These are phyloP conservation scores for Monilinia vaccinii-corymbosi DNA, from an alignment of 2,329 filamentous ascomycete genomes.

Conservation along the genomic window DNA sequence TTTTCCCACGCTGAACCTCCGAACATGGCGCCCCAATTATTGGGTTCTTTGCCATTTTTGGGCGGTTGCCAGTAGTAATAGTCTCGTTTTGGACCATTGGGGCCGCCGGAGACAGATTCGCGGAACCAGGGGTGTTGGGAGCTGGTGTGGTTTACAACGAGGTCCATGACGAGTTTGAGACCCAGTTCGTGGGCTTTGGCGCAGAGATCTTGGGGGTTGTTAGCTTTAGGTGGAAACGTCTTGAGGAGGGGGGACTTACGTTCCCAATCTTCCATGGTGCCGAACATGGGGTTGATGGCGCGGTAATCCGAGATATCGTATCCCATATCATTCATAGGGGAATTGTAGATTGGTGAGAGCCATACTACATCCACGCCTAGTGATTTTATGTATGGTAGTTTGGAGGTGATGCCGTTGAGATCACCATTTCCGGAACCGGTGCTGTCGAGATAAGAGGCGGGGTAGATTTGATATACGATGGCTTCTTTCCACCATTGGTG, in stretches of 20 bases:
- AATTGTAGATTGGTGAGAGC: constrained; percentile 57
- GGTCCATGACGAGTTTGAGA: constrained; percentile 61
- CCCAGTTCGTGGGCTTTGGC: constrained; percentile 46
- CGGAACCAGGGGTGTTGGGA: constrained; percentile 48
- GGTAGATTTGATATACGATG: constrained; percentile 49
- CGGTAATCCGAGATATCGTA: constrained; percentile 66
- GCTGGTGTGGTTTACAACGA: constrained; percentile 63
- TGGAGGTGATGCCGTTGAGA: constrained; percentile 52
- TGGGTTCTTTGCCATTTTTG: constrained; percentile 33
- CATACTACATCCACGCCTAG: constrained; percentile 58
- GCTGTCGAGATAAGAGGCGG: constrained; percentile 47
- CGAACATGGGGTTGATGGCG: constrained; percentile 56
- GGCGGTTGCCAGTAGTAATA: constrained; percentile 55
- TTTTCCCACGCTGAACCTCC: constrained; percentile 41
- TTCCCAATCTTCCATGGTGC: constrained; percentile 58
- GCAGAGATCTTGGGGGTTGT: constrained; percentile 36
- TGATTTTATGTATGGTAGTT: constrained; percentile 50
- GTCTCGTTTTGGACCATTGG: constrained; percentile 42
- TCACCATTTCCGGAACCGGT: constrained; percentile 53
- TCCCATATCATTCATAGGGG: constrained; percentile 60
- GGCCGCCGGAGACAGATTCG: constrained; percentile 39
- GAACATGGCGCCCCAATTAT: constrained; percentile 36
- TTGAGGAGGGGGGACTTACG: constrained; percentile 12
- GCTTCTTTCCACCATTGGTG: constrained; percentile 33
- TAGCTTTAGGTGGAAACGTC: background rate